Evolutionary conservation across 2,329 filamentous ascomycete species (phyloP).

Genomic region (Pyricularia sp.): DNA sequence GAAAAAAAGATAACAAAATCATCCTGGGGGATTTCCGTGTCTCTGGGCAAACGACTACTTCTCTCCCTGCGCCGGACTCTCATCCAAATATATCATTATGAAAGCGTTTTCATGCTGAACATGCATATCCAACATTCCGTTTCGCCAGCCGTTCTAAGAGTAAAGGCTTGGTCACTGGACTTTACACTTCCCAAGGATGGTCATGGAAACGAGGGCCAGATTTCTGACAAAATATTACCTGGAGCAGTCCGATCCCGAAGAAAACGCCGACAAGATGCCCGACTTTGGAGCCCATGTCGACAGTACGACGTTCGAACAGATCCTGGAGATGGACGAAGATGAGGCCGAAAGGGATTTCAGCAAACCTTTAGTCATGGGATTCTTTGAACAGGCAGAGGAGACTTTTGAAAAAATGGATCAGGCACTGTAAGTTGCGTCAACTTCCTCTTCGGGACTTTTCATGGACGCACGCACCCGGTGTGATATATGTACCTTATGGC

Average conservation of each 20-base stretch:
- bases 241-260: background rate
- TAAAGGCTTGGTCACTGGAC: background rate
- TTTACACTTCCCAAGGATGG: background rate
- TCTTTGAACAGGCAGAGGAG: constrained; percentile 81
- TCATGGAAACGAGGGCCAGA: background rate
- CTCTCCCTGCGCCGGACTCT: background rate
- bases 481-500: background rate
- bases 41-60: background rate
- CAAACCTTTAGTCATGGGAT: constrained; percentile 77
- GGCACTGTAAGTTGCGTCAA: constrained; percentile 60
- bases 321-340: constrained; percentile 96
- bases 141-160: background rate
- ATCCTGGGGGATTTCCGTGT: background rate
- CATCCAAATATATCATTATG: background rate
- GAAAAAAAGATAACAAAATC: background rate
- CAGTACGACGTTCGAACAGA: constrained; percentile 75
- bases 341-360: constrained; percentile 81
- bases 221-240: background rate
- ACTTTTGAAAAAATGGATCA: constrained; percentile 81
- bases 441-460: too few species aligned
- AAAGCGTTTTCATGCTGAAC: background rate
- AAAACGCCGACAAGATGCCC: constrained; percentile 17
- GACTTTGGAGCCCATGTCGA: constrained; percentile 74
- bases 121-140: background rate
- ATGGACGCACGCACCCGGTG: background rate